Percentiles rank a stretch among this genome's conserved stretches.
Conservation (phyloP, 306 rosid genomes). For the Fagus sylvatica region DNA sequence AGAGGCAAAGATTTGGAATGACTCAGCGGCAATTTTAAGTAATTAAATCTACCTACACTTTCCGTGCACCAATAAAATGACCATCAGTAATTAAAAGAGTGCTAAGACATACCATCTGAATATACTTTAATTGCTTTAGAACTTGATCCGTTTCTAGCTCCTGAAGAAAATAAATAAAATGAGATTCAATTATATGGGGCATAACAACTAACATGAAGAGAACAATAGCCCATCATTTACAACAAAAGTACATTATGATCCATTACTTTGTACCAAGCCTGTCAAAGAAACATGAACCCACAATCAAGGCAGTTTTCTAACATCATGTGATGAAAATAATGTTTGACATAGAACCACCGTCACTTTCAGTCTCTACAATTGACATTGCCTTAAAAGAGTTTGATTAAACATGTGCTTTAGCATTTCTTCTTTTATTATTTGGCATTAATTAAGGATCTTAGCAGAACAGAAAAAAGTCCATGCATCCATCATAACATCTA, state of each 20-base stretch:
- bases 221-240: background rate
- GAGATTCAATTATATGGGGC: background rate
- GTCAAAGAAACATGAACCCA: background rate
- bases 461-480: background rate
- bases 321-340: background rate
- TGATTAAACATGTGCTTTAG: background rate
- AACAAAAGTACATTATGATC: background rate
- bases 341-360: background rate
- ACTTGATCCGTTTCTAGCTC: constrained; percentile 76
- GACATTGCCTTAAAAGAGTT: background rate
- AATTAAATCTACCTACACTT: background rate
- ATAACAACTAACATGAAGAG: background rate
- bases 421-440: background rate
- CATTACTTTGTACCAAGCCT: background rate
- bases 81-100: constrained; percentile 12
- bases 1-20: background rate
- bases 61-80: constrained; percentile 1
- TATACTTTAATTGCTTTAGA: constrained; percentile 74
- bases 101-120: constrained; percentile 61
- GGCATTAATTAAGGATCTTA: background rate
- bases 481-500: background rate
- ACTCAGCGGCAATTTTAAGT: background rate
- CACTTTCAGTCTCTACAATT: background rate
- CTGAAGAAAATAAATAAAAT: constrained; percentile 44
- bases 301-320: background rate